Percentiles rank a stretch among this genome's conserved stretches.
phyloP scores from a whole-genome alignment of 2,329 filamentous ascomycete species.

The Fusarium domesticum region DNA sequence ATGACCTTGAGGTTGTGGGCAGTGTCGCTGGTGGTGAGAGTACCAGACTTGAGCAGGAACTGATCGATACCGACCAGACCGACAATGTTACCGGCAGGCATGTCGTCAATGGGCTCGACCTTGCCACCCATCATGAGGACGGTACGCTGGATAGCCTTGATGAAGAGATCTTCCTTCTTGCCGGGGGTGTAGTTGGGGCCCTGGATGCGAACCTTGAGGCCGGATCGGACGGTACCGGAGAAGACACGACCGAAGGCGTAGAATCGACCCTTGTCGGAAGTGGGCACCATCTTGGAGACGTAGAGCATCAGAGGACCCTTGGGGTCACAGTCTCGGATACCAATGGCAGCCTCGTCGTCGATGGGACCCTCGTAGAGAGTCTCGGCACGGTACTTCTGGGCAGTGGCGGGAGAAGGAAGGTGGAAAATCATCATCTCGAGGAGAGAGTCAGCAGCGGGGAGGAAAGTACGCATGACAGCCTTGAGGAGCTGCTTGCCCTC shows the following conservation, averaged over 20 bases:
- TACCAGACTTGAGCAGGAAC: constrained; percentile 99
- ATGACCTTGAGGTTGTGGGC: constrained; percentile 99
- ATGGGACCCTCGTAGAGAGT: constrained; percentile 96
- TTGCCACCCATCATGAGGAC: constrained; percentile 99
- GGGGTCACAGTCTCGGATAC: constrained; percentile 97
- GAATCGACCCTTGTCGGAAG: constrained; percentile 99
- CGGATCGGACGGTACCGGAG: constrained; percentile 94
- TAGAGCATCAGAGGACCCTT: constrained; percentile 99
- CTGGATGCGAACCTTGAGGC: constrained; percentile 99
- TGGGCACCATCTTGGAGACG: constrained; percentile 99
- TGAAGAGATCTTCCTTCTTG: constrained; percentile 98
- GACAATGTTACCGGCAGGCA: constrained; percentile 99
- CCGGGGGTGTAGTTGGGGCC: constrained; percentile 97
- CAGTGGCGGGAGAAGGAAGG: constrained; percentile 90
- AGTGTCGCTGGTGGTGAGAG: constrained; percentile 92
- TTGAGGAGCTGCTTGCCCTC: constrained; percentile 98
- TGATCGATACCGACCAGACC: constrained; percentile 99
- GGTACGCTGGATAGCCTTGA: constrained; percentile 99
- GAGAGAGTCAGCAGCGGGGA: constrained; percentile 95
- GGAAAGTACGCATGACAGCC: constrained; percentile 97
- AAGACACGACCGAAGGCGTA: constrained; percentile 99
- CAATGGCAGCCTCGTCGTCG: constrained; percentile 89
- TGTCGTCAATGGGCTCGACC: constrained; percentile 98
- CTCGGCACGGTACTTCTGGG: constrained; percentile 97
- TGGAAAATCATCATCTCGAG: constrained; percentile 99